A percentile compares a stretch with the other conserved stretches of the same genome.
These are phyloP conservation scores for Pichia sp. DNA, from an alignment of 1,139 yeast genomes.

Conservation along the genomic window DNA sequence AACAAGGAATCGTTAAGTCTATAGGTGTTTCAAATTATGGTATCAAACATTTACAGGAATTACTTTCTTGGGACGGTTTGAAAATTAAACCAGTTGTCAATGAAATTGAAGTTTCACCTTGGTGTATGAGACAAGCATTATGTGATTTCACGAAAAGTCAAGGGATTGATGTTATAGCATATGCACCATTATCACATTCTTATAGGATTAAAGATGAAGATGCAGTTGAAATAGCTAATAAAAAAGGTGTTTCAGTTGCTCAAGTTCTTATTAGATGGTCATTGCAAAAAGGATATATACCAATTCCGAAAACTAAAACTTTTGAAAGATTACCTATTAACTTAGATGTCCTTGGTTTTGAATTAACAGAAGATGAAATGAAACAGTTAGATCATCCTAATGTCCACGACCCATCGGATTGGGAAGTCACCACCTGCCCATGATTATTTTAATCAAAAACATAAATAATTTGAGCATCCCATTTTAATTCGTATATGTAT, in stretches of 20 bases:
- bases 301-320: conserved; percentile 64
- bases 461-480: no score
- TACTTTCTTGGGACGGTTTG: conserved; percentile 46
- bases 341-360: conserved; percentile 37
- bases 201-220: conserved; percentile 44
- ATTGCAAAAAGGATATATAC: conserved; percentile 56
- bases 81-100: conserved; percentile 52
- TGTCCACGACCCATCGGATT: conserved; percentile 62
- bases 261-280: conserved; percentile 47
- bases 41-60: conserved; percentile 51
- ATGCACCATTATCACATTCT: conserved; percentile 66
- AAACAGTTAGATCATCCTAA: conserved; percentile 41
- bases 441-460: conserved; percentile 1
- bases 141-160: conserved; percentile 47
- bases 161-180: conserved; percentile 58
- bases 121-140: conserved; percentile 64
- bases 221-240: conserved; percentile 34
- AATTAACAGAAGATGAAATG: conserved; percentile 43
- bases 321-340: conserved; percentile 42
- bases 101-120: conserved; percentile 69
- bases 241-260: conserved; percentile 33
- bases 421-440: conserved; percentile 42
- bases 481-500: no score
- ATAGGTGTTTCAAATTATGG: conserved; percentile 74
- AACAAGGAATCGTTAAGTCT: conserved; percentile 44